Conservation (phyloP, 305 asterid genomes). For the Lippia alba region DNA sequence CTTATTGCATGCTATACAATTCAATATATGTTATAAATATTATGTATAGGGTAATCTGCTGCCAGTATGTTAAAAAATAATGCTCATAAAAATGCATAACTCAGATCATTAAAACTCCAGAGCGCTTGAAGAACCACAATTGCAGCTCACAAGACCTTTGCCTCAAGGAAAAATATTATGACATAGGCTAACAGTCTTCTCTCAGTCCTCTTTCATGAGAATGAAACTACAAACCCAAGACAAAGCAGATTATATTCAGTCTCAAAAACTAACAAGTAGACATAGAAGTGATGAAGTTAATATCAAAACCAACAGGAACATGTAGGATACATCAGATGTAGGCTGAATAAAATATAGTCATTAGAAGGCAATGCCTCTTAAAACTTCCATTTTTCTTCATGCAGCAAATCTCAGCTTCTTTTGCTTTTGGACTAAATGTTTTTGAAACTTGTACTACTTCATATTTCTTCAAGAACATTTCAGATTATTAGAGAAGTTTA, state of each 20-base stretch:
- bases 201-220: background rate
- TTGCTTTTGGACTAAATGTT: background rate
- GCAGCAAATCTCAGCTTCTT: slow-evolving; percentile 1
- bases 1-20: background rate
- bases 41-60: background rate
- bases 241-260: background rate
- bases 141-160: background rate
- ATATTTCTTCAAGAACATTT: background rate
- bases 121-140: background rate
- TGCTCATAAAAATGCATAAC: background rate
- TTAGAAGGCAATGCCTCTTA: background rate
- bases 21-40: slow-evolving; percentile 8
- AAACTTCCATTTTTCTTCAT: background rate
- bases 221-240: background rate
- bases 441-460: background rate
- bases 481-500: background rate
- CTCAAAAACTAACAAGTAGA: background rate
- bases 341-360: background rate
- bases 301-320: background rate
- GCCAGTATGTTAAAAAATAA: background rate
- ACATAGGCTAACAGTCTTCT: background rate
- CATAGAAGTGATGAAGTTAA: slow-evolving; percentile 7
- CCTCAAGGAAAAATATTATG: background rate
- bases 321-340: background rate
- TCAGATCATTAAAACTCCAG: slow-evolving; percentile 3